phyloP scores from a whole-genome alignment of 164 flowering plant genomes.

The Cinnamomum micranthum region DNA sequence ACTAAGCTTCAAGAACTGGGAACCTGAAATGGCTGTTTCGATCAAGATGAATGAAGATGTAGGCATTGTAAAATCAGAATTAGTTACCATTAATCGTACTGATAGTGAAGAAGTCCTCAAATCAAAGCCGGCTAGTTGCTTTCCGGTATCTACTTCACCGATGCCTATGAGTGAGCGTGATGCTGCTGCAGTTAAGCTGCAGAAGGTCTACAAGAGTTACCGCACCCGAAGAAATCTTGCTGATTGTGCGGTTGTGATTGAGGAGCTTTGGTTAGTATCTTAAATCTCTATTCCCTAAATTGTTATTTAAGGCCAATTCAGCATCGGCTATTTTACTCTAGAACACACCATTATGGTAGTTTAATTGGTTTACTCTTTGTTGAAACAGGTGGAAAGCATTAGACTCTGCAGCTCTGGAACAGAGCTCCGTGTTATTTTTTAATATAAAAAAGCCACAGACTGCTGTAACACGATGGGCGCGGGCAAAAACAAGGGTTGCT shows the following conservation, averaged over 20 bases:
- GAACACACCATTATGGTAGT: background rate
- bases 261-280: constrained; percentile 59
- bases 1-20: constrained; percentile 35
- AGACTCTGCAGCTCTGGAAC: constrained; percentile 49
- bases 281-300: background rate
- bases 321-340: background rate
- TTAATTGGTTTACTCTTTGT: background rate
- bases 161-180: constrained; percentile 36
- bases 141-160: constrained; percentile 23
- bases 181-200: constrained; percentile 63
- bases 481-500: constrained; percentile 53
- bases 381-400: constrained; percentile 63
- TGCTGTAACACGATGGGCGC: constrained; percentile 52
- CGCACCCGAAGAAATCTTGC: constrained; percentile 70
- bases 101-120: constrained; percentile 2
- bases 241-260: constrained; percentile 69
- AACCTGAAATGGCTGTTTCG: constrained; percentile 26
- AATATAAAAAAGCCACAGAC: constrained; percentile 40
- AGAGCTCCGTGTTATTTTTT: constrained; percentile 52
- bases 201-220: constrained; percentile 72
- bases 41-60: constrained; percentile 20
- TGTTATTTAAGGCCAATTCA: background rate
- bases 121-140: background rate
- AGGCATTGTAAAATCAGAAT: background rate
- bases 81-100: background rate